Evolutionary conservation across 257 asterid genomes (phyloP), one percentile per base, ranked within the genome.

Genomic region (Euphrasia confusa): DNA sequence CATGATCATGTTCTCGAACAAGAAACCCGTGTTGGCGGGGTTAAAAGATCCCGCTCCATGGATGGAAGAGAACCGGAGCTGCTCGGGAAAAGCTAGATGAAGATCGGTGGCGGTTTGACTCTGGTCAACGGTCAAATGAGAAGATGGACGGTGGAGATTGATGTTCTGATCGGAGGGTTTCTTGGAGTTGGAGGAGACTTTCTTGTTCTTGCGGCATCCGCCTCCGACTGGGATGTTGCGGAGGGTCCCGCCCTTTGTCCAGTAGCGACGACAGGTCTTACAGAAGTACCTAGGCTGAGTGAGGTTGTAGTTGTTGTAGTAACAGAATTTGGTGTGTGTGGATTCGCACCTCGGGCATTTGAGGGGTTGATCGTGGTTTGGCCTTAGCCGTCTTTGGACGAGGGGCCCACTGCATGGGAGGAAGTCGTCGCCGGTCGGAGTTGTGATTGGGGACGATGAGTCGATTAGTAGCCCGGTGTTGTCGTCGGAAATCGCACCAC

Each of bases 191-290:
- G 95, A 76, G 10, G 94, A 74, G 47, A 66, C 64, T 40, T 90
- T 90, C 54, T 84, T 90, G 81, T 82, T 90, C 17, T 90, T 90
- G 15, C 96, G 83, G 73, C 95, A 90, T 28, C 97, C 96, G 54
- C 97, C 97, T 13, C 97, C 97, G 7, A 87, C 96, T 0, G 97
- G 97, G 60, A 90, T 85, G 85, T 90, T 90, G 66, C 97, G 77
- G 18, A 90, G 80, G 69, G 97, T 90, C 33, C 97, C 96, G 32
- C 97, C 97, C 72, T 87, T 90, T 17, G 97, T 90, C 97, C 97
- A 90, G 72, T 90, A 90, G 70, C 97, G 86, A 63, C 96, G 83
- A 68, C 96, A 90, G 14, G 97, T 78, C 63, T 90, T 90, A 88
- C 97, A 90, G 72, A 90, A 90, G 81, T 87, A 90, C 66, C 97